A percentile compares a stretch with the other conserved stretches of the same genome.
Conservation (phyloP, 371 early-diverging fungal species). For the Thermomucor indicae-seudaticae region DNA sequence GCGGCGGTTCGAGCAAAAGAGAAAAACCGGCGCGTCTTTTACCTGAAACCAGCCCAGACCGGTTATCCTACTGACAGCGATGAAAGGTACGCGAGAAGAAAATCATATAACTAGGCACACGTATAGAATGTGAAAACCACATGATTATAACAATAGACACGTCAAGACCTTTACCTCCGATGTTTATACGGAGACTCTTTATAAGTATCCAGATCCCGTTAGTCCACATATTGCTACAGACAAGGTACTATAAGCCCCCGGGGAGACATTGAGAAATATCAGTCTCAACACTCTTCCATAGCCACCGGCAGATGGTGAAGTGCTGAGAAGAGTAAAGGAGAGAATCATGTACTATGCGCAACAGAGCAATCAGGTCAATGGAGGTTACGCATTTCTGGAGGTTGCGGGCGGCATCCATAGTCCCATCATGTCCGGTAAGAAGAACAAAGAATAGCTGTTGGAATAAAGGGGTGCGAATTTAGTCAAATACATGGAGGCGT, state of each 20-base stretch:
- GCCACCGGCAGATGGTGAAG: conserved; percentile 45
- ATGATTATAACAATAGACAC: conserved; percentile 37
- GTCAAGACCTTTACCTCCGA: conserved; percentile 46
- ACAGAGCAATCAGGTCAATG: conserved; percentile 24
- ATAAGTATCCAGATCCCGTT: conserved; percentile 71
- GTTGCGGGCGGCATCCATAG: conserved; percentile 77
- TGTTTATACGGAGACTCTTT: conserved; percentile 50
- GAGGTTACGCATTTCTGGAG: conserved; percentile 56
- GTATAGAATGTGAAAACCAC: not conserved
- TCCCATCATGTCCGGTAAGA: conserved; percentile 72
- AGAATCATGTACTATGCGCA: conserved; percentile 29
- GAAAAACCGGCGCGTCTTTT: conserved; percentile 49
- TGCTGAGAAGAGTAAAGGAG: conserved; percentile 42
- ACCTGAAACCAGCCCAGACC: conserved; percentile 83
- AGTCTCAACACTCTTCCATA: conserved; percentile 7
- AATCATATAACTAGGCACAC: not conserved
- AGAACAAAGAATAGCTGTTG: too few relatives aligned
- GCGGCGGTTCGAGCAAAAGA: conserved; percentile 46
- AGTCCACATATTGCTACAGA: conserved; percentile 72
- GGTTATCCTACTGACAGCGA: conserved; percentile 81
- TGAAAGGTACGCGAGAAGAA: conserved; percentile 46
- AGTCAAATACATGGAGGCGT: too few relatives aligned
- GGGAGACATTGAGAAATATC: conserved; percentile 1
- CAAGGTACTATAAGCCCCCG: conserved; percentile 27
- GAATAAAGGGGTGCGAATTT: too few relatives aligned